phyloP scores from a whole-genome alignment of 306 rosid genomes.

The Psophocarpus tetragonolobus region DNA sequence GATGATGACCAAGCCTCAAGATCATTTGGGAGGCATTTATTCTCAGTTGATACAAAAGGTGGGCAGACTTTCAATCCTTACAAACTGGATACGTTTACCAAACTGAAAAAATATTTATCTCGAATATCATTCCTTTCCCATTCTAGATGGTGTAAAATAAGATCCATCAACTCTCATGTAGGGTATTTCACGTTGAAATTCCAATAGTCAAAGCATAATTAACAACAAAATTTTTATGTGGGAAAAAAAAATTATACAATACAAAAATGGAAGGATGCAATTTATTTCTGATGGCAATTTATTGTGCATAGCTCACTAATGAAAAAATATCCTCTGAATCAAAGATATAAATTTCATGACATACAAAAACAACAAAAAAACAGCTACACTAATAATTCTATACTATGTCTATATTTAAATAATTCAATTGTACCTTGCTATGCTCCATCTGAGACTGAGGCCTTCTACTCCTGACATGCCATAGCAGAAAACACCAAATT shows the following conservation, averaged over 20 bases:
- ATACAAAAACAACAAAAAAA: not conserved
- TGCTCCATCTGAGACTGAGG: slow-evolving; percentile 43
- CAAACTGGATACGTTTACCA: not conserved
- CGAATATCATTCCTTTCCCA: slow-evolving; percentile 2
- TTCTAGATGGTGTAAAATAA: not conserved
- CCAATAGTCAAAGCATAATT: not conserved
- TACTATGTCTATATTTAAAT: not conserved
- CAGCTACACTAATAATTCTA: not conserved
- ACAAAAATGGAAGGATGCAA: not conserved
- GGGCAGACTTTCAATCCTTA: not conserved
- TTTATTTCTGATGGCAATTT: slow-evolving; percentile 12
- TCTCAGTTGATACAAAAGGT: not conserved
- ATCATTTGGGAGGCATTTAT: not conserved
- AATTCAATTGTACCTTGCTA: slow-evolving; percentile 56
- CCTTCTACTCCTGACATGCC: slow-evolving; percentile 71
- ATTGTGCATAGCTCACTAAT: slow-evolving; percentile 8
- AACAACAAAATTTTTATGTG: not conserved
- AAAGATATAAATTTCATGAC: not conserved
- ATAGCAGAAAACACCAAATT: slow-evolving; percentile 30
- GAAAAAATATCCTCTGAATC: slow-evolving; percentile 2
- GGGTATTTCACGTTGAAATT: not conserved
- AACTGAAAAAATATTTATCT: not conserved
- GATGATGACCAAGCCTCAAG: not conserved
- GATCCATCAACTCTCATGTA: slow-evolving; percentile 19
- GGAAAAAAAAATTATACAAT: no score